Evolutionary conservation across 805 yeast species (phyloP), one percentile per base, ranked within the genome.

Genomic region (Saccharomycopsis sp.): DNA sequence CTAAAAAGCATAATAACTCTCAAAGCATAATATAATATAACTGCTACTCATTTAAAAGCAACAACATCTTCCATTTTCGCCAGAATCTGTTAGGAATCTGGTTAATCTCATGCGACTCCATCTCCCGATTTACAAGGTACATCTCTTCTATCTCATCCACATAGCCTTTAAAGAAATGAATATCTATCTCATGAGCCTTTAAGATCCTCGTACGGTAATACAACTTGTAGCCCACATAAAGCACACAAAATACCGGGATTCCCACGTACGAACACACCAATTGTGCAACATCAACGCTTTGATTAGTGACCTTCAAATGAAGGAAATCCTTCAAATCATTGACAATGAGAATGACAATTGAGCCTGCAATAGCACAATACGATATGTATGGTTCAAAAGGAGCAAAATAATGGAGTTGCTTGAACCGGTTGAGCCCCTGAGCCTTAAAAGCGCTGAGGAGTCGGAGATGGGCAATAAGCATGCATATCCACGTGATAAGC

Each of bases 291-390:
- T 29, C 38, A 29, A 29, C 38, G 38, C 38, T 29, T 29, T 12
- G 9, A 12, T 29, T 29, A 7, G 5, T 29, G 38, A 29, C 9
- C 12, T 29, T 29, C 38, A 29, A 29, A 55, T 82, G 81, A 64
- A 87, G 74, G 74, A 87, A 87, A 1, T 82, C 91, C 0, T 90
- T 83, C 69, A 85, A 87, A 64, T 85, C 85, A 72, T 87, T 87
- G 69, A 85, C 81, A 53, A 87, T 65, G 9, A 84, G 77, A 61
- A 87, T 75, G 56, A 86, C 57, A 56, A 72, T 58, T 70, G 88
- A 83, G 63, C 84, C 68, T 44, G 68, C 66, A 56, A 87, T 70
- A 0, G 89, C 82, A 64, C 82, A 61, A 66, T 78, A 86, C 2
- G 87, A 73, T 50, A 87, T 88, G 66, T 78, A 86, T 59, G 90